Percentiles rank a stretch among this genome's conserved stretches.
Evolutionary conservation across 2,329 filamentous ascomycete genomes (phyloP).

Genomic region (Neofusicoccum ribis): DNA sequence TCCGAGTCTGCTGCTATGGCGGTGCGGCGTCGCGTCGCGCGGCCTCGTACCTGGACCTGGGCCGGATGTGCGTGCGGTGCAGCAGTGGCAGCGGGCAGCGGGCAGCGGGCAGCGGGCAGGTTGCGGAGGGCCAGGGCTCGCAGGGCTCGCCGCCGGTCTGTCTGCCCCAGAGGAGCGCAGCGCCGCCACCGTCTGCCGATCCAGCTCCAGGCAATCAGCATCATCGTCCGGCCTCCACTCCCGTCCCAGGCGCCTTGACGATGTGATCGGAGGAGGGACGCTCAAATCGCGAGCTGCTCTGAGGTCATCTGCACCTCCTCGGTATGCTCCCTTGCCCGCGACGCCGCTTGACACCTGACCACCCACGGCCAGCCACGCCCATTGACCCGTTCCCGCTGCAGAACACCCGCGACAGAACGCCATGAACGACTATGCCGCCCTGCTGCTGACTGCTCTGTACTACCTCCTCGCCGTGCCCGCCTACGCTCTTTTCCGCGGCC

Average conservation of each 20-base stretch:
- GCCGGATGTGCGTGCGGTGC: constrained; percentile 3
- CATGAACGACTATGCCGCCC: constrained; percentile 35
- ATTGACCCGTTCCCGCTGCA: not conserved
- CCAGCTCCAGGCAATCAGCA: constrained; percentile 16
- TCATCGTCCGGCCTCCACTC: constrained; percentile 7
- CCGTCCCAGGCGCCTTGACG: constrained; percentile 2
- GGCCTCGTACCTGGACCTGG: constrained; percentile 6
- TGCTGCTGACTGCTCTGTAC: constrained; percentile 34
- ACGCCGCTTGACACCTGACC: constrained; percentile 9
- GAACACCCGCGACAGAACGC: constrained; percentile 10
- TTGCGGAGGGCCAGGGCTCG: constrained; percentile 11
- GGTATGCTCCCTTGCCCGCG: constrained; percentile 13
- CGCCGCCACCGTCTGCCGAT: constrained; percentile 9
- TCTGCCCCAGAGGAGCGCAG: not conserved
- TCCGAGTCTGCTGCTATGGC: constrained; percentile 6
- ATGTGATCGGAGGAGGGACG: constrained; percentile 5
- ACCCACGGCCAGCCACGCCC: not conserved
- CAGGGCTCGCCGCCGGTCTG: too few species aligned
- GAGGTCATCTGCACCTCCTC: constrained; percentile 14
- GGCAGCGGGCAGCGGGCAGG: constrained; percentile 9
- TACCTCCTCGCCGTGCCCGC: constrained; percentile 42
- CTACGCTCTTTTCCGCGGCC: constrained; percentile 38
- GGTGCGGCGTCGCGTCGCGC: not conserved
- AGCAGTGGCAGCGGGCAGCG: constrained; percentile 9
- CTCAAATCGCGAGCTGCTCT: constrained; percentile 1